Evolutionary conservation across 495 filamentous ascomycete genomes (phyloP).

Genomic region (Bathelium albidoporum): DNA sequence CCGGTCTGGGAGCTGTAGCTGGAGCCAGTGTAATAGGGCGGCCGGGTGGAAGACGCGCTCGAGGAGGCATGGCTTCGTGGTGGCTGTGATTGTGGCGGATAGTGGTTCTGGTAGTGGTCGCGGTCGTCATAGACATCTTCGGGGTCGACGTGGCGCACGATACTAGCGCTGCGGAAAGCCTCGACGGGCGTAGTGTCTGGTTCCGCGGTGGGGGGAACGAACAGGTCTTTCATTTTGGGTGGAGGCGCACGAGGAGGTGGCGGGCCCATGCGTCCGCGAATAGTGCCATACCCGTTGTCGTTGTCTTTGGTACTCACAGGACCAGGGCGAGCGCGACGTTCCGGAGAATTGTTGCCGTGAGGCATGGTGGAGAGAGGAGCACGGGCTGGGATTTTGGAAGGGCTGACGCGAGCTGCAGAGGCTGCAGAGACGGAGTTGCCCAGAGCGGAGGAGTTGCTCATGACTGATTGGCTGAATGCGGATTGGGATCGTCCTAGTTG

Average conservation of each 20-base stretch:
- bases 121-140: conserved; percentile 80
- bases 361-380: conserved; percentile 66
- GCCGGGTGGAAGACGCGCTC: conserved; percentile 35
- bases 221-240: conserved; percentile 82
- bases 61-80: conserved; percentile 41
- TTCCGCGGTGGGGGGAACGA: conserved; percentile 54
- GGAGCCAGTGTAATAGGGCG: conserved; percentile 26
- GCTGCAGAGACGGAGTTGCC: conserved; percentile 20
- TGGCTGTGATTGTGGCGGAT: conserved; percentile 24
- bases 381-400: conserved; percentile 66
- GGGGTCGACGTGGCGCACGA: conserved; percentile 67
- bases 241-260: conserved; percentile 60
- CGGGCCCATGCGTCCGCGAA: conserved; percentile 44
- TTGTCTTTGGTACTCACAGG: conserved; percentile 22
- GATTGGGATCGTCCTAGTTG: conserved; percentile 43
- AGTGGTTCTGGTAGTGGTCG: conserved; percentile 18
- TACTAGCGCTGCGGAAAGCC: conserved; percentile 47
- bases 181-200: conserved; percentile 15
- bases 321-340: conserved; percentile 40
- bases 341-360: conserved; percentile 73
- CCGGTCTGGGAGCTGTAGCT: conserved; percentile 4
- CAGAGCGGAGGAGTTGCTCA: conserved; percentile 10
- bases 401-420: conserved; percentile 40
- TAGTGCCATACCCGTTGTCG: conserved; percentile 40
- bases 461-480: conserved; percentile 37